Conservation (phyloP, 176 grass and related monocot species). For the Bolboschoenus planiculmis region DNA sequence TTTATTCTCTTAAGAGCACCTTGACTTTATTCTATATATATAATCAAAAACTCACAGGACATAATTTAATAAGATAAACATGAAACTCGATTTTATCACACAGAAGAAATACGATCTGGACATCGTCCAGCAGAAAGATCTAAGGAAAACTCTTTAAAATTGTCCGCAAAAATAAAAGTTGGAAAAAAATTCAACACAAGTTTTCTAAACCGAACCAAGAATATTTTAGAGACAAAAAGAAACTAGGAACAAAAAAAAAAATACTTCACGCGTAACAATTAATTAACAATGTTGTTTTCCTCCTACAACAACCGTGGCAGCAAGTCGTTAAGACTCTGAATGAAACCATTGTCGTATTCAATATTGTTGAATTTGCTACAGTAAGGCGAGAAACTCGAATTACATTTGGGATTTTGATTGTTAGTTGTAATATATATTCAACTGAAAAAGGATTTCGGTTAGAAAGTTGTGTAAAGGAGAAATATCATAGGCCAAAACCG, state of each 20-base stretch:
- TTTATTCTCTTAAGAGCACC: too few relatives aligned
- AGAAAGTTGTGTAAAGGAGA: background rate
- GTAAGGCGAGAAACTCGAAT: background rate
- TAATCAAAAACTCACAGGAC: too few relatives aligned
- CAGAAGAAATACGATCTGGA: too few relatives aligned
- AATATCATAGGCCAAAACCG: background rate
- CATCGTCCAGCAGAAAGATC: too few relatives aligned
- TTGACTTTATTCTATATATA: too few relatives aligned
- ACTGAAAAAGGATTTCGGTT: conserved; percentile 4
- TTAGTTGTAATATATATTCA: background rate
- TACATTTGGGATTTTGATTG: background rate
- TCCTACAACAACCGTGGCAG: background rate
- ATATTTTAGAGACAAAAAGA: background rate
- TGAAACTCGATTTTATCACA: too few relatives aligned
- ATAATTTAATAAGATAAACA: too few relatives aligned
- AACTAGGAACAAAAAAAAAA: background rate
- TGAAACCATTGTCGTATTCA: conserved; percentile 1
- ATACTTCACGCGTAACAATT: background rate
- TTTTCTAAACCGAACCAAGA: background rate
- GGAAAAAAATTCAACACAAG: too few relatives aligned
- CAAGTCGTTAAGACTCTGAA: background rate
- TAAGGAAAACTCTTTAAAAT: too few relatives aligned
- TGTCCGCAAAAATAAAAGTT: too few relatives aligned
- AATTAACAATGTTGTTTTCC: background rate
- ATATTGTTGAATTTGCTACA: background rate